Base-by-base conservation (phyloP, 2,329 filamentous ascomycete genomes). In the Trichoderma sp. region DNA sequence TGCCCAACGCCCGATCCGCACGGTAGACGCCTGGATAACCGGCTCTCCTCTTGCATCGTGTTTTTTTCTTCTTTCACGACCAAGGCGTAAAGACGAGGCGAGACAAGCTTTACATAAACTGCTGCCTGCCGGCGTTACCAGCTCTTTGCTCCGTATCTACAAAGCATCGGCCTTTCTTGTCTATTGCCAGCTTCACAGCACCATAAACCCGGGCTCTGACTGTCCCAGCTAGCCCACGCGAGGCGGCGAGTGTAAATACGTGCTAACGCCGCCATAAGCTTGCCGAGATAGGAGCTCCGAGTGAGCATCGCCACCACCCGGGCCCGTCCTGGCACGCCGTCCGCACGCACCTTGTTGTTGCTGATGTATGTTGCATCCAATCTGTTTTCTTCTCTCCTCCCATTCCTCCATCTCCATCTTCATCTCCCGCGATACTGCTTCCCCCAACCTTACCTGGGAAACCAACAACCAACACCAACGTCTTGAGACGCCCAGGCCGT, bases 231-330 rank as follows among this genome's bases (percentile, higher is more conserved):
- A 34, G 50, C 34, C 43, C 36, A 59, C n/a, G 15, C 59, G 36
- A 65, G 61, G 47, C 68, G 68, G 68, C 68, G 34, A 36, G 34
- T 36, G 68, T 70, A 65, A 70, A 47, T 59, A 70, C 57, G 59
- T 58, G 58, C 58, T 71, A 50, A 65, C 50, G 70, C 70, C 55
- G 70, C 65, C 70, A 55, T 71, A 68, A 71, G 70, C 69, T 68
- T 71, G 53, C 62, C 69, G 64, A 68, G 69, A 71, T 68, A 71
- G 69, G 62, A 71, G 63, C 64, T 71, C 64, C 57, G 62, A 26
- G 43, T 30, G 34, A 66, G 68, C 68, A 71, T 71, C 53, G 68
- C 68, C 68, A 65, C 68, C 68, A 65, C 59, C 68, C 59, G 61
- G 68, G 59, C 50, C 68, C 50, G 47, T 66, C 47, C 47, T 53